Evolutionary conservation across 176 grass and related monocot species (phyloP), one percentile per base, ranked within the genome.

Genomic region (Carex parvula): DNA sequence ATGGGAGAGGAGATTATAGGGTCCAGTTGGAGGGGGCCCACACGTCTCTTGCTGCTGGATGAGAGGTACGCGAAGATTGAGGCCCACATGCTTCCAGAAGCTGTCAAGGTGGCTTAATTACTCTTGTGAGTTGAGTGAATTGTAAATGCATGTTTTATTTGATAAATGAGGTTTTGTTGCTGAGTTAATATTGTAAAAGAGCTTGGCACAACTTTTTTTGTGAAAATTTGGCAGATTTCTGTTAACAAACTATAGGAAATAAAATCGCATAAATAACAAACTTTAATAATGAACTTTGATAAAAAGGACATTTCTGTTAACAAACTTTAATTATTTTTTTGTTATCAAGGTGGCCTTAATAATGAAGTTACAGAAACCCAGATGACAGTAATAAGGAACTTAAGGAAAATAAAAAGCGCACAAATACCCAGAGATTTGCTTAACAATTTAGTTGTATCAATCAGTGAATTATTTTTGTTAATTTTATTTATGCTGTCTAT

Each of bases 41-140:
- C 89, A 46, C 76, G 95, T 62, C 71, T 98, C 58, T 83, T 98
- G 21, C 82, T 98, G 73, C 85, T 98, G 73, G 95, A 98, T 60
- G 88, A 98, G 86, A 87, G 75, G 26, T 89, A 93, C 21, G 84
- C 90, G 24, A 90, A 83, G 8, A 91, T 79, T 60, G 81, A 41
- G 8, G 62, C 84, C 0, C 44, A 89, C 15, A 89, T 92, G 8
- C 89, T 98, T 39, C 95, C 95, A 0, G 87, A 93, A 84, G 89
- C 89, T 44, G 22, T 98, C 58, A 94, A 98, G 92, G 92, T 98
- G 82, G 54, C 73, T 69, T 75, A 61, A 57, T 75, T 85, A 39
- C 53, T 84, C 80, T 87, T n/a, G 30, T 80, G 54, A 74, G 61
- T 87, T 22, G 15, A 67, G n/a, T 78, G 52, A 20, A 65, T 70